Conservation (phyloP, 2,329 filamentous ascomycete genomes). For the Zasmidium cellare region DNA sequence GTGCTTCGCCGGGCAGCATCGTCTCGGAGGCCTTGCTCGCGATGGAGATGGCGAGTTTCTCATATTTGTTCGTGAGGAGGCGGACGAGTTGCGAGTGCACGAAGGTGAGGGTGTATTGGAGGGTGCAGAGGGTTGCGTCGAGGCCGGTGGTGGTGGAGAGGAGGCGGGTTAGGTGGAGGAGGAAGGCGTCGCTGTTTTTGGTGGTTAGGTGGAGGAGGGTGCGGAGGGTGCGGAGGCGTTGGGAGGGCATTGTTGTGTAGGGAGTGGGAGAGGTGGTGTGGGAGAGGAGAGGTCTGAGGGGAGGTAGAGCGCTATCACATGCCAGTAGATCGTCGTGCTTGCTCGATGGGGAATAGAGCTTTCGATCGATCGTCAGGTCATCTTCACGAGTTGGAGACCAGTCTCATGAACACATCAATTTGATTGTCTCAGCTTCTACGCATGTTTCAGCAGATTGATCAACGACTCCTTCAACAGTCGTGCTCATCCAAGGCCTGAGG, state of each 20-base stretch:
- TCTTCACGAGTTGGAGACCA: too few species aligned
- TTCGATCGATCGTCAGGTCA: too few species aligned
- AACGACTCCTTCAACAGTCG: too few species aligned
- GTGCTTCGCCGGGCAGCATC: conserved; percentile 43
- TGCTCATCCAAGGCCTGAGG: too few species aligned
- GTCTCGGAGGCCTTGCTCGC: conserved; percentile 39
- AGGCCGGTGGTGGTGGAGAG: conserved; percentile 42
- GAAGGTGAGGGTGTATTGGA: conserved; percentile 46
- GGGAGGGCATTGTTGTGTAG: background rate
- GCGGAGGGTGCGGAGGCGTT: conserved; percentile 9
- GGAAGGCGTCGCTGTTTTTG: conserved; percentile 12
- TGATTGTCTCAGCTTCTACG: too few species aligned
- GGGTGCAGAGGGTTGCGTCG: conserved; percentile 44
- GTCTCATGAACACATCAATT: too few species aligned
- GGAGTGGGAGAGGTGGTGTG: background rate
- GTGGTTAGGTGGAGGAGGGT: conserved; percentile 6
- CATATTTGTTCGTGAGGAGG: conserved; percentile 38
- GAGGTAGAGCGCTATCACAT: background rate
- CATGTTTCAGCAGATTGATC: too few species aligned
- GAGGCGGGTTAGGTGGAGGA: conserved; percentile 23
- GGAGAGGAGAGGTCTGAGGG: background rate
- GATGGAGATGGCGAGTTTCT: conserved; percentile 37
- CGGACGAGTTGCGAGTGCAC: conserved; percentile 40
- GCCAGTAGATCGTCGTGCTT: background rate
- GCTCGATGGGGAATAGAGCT: background rate